Percentiles rank a stretch among this genome's conserved stretches.
phyloP scores from a whole-genome alignment of 371 early-diverging fungal species.

The Mucor piriformis region DNA sequence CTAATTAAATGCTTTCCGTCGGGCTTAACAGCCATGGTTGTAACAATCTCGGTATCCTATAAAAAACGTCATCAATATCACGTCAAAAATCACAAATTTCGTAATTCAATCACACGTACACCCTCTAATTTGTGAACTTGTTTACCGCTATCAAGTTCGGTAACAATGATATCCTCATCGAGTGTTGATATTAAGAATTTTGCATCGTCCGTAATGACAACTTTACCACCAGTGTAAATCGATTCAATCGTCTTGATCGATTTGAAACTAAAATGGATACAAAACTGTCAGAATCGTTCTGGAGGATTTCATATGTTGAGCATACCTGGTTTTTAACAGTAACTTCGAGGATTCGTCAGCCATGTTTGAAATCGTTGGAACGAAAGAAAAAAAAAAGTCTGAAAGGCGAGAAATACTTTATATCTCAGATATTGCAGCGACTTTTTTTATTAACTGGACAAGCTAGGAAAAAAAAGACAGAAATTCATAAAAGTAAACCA shows the following conservation, averaged over 20 bases:
- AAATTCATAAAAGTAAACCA: not conserved
- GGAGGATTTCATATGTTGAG: not conserved
- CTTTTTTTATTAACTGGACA: too few species aligned
- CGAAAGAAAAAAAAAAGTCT: not conserved
- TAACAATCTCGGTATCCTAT: constrained; percentile 84
- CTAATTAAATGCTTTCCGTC: constrained; percentile 78
- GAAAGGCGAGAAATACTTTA: not conserved
- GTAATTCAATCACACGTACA: constrained; percentile 37
- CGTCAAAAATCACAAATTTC: too few species aligned
- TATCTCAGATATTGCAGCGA: not conserved
- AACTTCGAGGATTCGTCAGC: constrained; percentile 34
- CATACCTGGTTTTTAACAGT: constrained; percentile 28
- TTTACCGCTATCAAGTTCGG: constrained; percentile 75
- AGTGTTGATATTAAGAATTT: constrained; percentile 74
- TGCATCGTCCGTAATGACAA: constrained; percentile 71
- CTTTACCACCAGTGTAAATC: constrained; percentile 93
- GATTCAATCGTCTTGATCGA: constrained; percentile 82
- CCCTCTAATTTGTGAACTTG: constrained; percentile 71
- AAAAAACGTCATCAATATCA: too few species aligned
- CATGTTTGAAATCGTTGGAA: constrained; percentile 12
- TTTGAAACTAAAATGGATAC: constrained; percentile 60
- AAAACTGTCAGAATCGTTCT: not conserved
- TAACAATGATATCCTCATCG: constrained; percentile 83
- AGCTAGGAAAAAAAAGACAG: not conserved
- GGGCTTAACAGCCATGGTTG: constrained; percentile 84